Evolutionary conservation across 495 filamentous ascomycete species (phyloP).

Genomic region (Neurospora pannonica): DNA sequence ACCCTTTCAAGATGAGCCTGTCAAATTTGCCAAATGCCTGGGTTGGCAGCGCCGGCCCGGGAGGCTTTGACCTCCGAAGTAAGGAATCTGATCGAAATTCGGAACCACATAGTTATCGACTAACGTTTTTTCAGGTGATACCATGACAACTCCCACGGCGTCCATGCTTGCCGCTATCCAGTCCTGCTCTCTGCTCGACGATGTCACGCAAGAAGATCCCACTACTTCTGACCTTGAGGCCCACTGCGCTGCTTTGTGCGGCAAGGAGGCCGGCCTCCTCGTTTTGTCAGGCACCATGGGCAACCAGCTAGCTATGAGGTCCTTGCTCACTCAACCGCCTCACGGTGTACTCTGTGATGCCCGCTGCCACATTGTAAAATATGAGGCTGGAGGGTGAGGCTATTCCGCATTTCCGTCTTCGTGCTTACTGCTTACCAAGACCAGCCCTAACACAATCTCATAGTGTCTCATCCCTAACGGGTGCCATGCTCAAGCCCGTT

Average conservation of each 20-base stretch:
- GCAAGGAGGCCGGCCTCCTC: slow-evolving; percentile 63
- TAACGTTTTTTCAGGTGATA: slow-evolving; percentile 48
- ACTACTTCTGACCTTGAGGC: slow-evolving; percentile 65
- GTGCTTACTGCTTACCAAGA: background rate
- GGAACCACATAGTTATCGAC: background rate
- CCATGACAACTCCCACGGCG: slow-evolving; percentile 74
- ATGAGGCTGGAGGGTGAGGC: slow-evolving; percentile 60
- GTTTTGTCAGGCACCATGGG: slow-evolving; percentile 90
- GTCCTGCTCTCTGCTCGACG: slow-evolving; percentile 57
- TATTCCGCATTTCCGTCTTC: background rate
- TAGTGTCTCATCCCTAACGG: slow-evolving; percentile 46
- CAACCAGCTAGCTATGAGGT: slow-evolving; percentile 64
- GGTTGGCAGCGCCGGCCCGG: slow-evolving; percentile 34
- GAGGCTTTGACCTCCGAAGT: slow-evolving; percentile 36
- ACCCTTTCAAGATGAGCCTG: background rate
- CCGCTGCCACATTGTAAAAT: slow-evolving; percentile 55
- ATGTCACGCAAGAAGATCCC: slow-evolving; percentile 75
- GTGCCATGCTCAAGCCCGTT: slow-evolving; percentile 50
- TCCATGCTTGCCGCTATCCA: slow-evolving; percentile 66
- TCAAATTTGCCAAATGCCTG: slow-evolving; percentile 13
- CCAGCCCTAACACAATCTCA: background rate
- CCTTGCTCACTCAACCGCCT: slow-evolving; percentile 60
- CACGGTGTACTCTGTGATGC: slow-evolving; percentile 61
- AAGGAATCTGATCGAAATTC: slow-evolving; percentile 4
- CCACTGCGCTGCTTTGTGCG: slow-evolving; percentile 58